phyloP scores from a whole-genome alignment of 345 rosid species.

The Cochlearia excelsa region DNA sequence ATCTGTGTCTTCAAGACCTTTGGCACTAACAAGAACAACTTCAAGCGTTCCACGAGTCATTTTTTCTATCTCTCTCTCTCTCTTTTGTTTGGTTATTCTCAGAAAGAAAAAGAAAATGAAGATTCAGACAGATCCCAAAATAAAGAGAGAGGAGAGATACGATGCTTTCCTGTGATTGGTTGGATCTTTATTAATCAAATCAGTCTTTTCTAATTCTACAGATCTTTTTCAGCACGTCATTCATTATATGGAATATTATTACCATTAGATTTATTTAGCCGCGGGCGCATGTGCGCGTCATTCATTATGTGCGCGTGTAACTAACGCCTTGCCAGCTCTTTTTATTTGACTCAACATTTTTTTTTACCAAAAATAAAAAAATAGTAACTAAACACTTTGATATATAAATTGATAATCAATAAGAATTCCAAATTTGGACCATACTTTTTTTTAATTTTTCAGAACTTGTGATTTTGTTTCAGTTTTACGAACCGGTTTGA shows the following conservation, averaged over 20 bases:
- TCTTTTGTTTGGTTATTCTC: background rate
- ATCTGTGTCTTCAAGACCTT: slow-evolving; percentile 60
- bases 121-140: slow-evolving; percentile 31
- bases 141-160: slow-evolving; percentile 3
- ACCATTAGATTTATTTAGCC: too few relatives aligned
- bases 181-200: slow-evolving; percentile 1
- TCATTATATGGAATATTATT: background rate
- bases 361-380: too few relatives aligned
- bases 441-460: too few relatives aligned
- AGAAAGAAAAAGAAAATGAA: slow-evolving; percentile 14
- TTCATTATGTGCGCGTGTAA: background rate
- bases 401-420: too few relatives aligned
- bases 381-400: too few relatives aligned
- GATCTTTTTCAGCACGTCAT: slow-evolving; percentile 22
- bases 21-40: slow-evolving; percentile 59
- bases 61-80: background rate
- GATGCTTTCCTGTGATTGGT: slow-evolving; percentile 31
- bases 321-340: too few relatives aligned
- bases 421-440: too few relatives aligned
- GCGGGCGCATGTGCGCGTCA: too few relatives aligned
- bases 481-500: too few relatives aligned
- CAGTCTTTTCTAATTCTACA: background rate
- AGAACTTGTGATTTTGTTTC: too few relatives aligned
- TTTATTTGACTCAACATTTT: too few relatives aligned
- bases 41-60: slow-evolving; percentile 66